Percentiles rank a stretch among this genome's conserved stretches.
These are phyloP conservation scores for Herpotrichia juniperi DNA, from an alignment of 2,329 filamentous ascomycete genomes.

Conservation along the genomic window DNA sequence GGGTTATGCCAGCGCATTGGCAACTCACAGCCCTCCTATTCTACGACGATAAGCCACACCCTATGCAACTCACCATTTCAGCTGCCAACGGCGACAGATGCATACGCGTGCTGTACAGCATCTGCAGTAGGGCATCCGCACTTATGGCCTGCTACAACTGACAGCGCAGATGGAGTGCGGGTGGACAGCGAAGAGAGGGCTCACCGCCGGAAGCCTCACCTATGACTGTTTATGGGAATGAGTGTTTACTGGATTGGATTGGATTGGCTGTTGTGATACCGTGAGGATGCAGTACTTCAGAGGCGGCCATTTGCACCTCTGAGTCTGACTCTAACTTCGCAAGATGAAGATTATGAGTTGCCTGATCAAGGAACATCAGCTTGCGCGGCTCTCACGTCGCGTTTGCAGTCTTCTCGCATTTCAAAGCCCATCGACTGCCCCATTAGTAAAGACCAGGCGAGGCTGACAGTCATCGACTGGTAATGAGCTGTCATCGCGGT, in stretches of 20 bases:
- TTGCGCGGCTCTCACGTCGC: too few species aligned
- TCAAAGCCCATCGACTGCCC: neutral
- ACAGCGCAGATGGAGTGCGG: neutral
- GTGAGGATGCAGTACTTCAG: too few species aligned
- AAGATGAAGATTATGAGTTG: too few species aligned
- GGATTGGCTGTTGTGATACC: too few species aligned
- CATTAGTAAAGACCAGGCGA: neutral
- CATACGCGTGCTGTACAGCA: slow-evolving; percentile 1
- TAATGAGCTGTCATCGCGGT: neutral
- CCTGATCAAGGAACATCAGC: too few species aligned
- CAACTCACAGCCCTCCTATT: neutral
- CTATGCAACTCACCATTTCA: neutral
- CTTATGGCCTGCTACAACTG: neutral
- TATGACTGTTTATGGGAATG: neutral
- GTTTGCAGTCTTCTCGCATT: neutral
- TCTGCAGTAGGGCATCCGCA: neutral
- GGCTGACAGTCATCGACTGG: neutral
- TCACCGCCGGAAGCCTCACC: slow-evolving; percentile 1
- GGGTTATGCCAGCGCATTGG: too few species aligned
- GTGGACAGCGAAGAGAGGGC: neutral
- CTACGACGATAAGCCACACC: neutral
- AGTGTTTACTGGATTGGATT: too few species aligned
- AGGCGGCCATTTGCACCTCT: too few species aligned
- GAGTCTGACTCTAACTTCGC: too few species aligned
- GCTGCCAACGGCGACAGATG: neutral